These are phyloP conservation scores for Phytophthora litchii DNA, from an alignment of 352 stramenopile species.

Conservation along the genomic window DNA sequence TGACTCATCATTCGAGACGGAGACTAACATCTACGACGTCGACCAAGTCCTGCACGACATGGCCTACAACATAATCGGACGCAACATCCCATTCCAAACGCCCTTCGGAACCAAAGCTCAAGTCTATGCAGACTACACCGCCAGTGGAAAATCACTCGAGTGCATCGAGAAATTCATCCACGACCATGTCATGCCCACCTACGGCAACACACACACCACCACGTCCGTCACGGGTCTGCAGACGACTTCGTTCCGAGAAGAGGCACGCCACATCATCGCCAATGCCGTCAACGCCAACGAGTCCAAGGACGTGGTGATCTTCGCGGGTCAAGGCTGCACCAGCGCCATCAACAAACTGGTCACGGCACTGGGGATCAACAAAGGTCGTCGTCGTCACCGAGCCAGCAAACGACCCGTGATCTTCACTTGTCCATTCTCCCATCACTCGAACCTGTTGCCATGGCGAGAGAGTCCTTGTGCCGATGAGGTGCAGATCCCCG, in stretches of 20 bases:
- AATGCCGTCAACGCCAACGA: constrained; percentile 86
- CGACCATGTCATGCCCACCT: constrained; percentile 90
- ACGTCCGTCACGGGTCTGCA: constrained; percentile 71
- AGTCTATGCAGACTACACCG: constrained; percentile 96
- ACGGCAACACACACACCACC: constrained; percentile 97
- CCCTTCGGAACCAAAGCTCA: constrained; percentile 81
- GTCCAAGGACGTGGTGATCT: constrained; percentile 94
- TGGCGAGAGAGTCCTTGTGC: constrained; percentile 92
- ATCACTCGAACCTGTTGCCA: constrained; percentile 98
- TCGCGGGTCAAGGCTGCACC: constrained; percentile 89
- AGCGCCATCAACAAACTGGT: constrained; percentile 90
- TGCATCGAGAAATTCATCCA: constrained; percentile 93
- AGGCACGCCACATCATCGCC: constrained; percentile 93
- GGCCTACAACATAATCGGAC: constrained; percentile 24
- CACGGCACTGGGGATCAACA: constrained; percentile 59
- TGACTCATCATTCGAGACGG: constrained; percentile 27
- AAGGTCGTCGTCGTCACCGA: constrained; percentile 29
- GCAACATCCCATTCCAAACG: constrained; percentile 48
- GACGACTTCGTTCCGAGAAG: constrained; percentile 93
- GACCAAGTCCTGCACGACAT: constrained; percentile 40
- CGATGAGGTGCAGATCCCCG: constrained; percentile 82
- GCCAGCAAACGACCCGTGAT: constrained; percentile 73
- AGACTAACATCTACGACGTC: constrained; percentile 8
- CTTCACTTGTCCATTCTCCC: constrained; percentile 94
- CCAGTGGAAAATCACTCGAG: constrained; percentile 85